Evolutionary conservation across 768 basidiomycete genomes (phyloP), one percentile per base, ranked within the genome.

Genomic region (Tylopilus subfusipes): DNA sequence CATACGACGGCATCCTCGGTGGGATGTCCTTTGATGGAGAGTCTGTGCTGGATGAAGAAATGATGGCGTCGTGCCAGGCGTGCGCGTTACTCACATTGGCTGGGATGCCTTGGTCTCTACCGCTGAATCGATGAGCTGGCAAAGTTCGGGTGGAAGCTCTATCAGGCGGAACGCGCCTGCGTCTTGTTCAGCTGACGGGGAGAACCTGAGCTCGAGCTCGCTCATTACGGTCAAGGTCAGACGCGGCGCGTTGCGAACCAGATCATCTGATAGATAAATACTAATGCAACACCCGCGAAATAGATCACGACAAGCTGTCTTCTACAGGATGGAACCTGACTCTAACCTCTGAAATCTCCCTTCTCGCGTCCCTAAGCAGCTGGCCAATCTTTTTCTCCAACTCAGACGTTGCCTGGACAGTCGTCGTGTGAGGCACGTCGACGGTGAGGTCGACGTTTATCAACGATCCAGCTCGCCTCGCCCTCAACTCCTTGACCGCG

Each of bases 1-100:
- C 96, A 98, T 10, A 96, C 73, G 0, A 97, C 93, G 0, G 95
- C 96, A 62, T 95, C 88, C 61, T 98, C 94, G 27, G 79, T 78
- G 2, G 82, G 70, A 42, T 84, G 75, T 8, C 95, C 96, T 68
- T 93, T 95, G 72, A 98, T 86, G 25, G 79, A 78, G 50, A 93
- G 68, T 39, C 88, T 88, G 60, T 40, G 12, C 10, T 52, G 12
- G 19, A 30, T 50, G 21, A 60, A 22, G n/a, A 30, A 18, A 36
- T 9, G 18, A 16, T 0, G n/a, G 42, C 14, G 31, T 14, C 1
- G 31, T 11, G 4, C 33, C 4, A n/a, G 30, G 9, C 13, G 42
- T 21, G 12, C 4, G 9, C 1, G 9, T n/a, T 6, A 53, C 60
- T 53, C 49, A 60, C 70, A 62, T 53, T 45, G 75, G 73, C 65